These are phyloP conservation scores for Curvularia lunata DNA, from an alignment of 2,329 filamentous ascomycete species.

Conservation along the genomic window DNA sequence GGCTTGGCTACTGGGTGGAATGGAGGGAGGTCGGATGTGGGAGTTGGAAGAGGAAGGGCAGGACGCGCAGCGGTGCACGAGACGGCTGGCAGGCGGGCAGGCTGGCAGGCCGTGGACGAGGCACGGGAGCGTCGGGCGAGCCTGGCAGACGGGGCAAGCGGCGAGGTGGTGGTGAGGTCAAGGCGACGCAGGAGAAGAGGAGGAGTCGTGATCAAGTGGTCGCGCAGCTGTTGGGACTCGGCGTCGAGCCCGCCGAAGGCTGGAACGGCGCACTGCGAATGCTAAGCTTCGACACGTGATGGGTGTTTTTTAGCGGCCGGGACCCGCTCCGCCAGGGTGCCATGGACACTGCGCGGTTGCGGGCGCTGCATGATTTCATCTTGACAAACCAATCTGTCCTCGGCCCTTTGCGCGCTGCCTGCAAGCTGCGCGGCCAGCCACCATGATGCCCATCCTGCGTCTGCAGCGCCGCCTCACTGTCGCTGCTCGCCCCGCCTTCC, in stretches of 20 bases:
- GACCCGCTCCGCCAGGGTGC: slow-evolving; percentile 4
- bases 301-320: slow-evolving; percentile 11
- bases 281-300: slow-evolving; percentile 17
- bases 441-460: slow-evolving; percentile 5
- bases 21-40: slow-evolving; percentile 8
- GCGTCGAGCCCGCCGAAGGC: slow-evolving; percentile 15
- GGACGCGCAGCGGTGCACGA: slow-evolving; percentile 4
- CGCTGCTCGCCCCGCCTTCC: neutral
- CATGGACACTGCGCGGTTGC: slow-evolving; percentile 20
- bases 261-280: slow-evolving; percentile 11
- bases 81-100: slow-evolving; percentile 11
- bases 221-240: slow-evolving; percentile 30
- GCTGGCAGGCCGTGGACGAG: slow-evolving; percentile 8
- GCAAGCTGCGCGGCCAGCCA: no score
- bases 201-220: slow-evolving; percentile 21
- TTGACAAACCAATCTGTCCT: slow-evolving; percentile 12
- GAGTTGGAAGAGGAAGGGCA: slow-evolving; percentile 4
- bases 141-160: slow-evolving; percentile 25
- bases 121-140: slow-evolving; percentile 16
- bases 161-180: slow-evolving; percentile 10
- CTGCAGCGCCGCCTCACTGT: slow-evolving; percentile 2
- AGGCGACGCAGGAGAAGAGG: slow-evolving; percentile 11
- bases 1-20: slow-evolving; percentile 24
- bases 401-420: no score
- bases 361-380: slow-evolving; percentile 17